Conservation (phyloP, 345 rosid genomes). For the Sisymbrium altissimum region DNA sequence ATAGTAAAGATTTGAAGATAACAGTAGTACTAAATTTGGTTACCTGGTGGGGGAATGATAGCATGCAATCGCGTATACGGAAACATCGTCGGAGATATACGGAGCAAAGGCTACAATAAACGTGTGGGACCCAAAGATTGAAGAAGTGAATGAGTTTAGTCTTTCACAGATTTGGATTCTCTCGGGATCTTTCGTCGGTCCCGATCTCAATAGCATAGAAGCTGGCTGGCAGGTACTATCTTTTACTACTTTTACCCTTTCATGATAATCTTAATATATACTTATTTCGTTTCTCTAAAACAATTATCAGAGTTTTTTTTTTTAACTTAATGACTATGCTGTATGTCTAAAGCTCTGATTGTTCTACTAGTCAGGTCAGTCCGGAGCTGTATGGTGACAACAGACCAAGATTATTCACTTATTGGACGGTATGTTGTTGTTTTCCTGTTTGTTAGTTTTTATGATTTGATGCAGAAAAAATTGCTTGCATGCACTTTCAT, state of each 20-base stretch:
- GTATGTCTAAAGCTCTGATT: constrained; percentile 49
- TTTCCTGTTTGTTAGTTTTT: background rate
- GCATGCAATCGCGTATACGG: constrained; percentile 98
- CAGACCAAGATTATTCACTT: constrained; percentile 90
- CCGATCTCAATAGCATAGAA: constrained; percentile 99
- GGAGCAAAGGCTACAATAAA: constrained; percentile 94
- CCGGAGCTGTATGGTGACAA: constrained; percentile 99
- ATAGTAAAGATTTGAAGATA: background rate
- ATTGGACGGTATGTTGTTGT: constrained; percentile 78
- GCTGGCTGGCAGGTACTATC: constrained; percentile 98
- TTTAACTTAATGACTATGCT: background rate
- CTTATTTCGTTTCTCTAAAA: too few species aligned
- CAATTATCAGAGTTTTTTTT: too few species aligned
- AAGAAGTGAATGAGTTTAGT: constrained; percentile 88
- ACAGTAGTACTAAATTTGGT: background rate
- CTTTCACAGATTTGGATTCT: constrained; percentile 95
- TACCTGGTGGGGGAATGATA: constrained; percentile 17
- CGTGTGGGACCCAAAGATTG: constrained; percentile 93
- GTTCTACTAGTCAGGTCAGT: constrained; percentile 98
- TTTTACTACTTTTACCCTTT: background rate
- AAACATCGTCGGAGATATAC: constrained; percentile 55
- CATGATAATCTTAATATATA: too few species aligned
- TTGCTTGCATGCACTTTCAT: constrained; percentile 2
- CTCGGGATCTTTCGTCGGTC: constrained; percentile 90
- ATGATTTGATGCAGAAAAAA: background rate